Evolutionary conservation across 495 filamentous ascomycete species (phyloP), one percentile per base, ranked within the genome.

Genomic region (Neurospora sublineolata): DNA sequence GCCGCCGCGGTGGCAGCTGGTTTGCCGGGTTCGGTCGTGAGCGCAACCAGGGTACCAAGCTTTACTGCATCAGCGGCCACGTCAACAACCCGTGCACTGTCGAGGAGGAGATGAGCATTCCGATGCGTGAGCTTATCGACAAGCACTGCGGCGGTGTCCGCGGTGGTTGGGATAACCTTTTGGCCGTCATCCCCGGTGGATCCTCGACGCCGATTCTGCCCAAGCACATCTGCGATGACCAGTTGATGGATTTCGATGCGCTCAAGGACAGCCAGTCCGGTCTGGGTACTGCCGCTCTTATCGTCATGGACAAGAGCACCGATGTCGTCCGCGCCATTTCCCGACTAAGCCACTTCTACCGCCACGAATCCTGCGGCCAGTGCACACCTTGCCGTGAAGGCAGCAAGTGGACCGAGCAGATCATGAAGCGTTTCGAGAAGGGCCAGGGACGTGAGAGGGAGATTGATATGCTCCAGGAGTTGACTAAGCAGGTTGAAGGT

Each of bases 401-500:
- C 74, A 93, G 88, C 84, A 97, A 94, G 84, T 98, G 95, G 95
- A 97, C 94, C 33, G 91, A 96, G 82, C 93, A 98, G 85, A 97
- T 99, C 81, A 99, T 99, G 95, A 84, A 91, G 80, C 90, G 95
- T 69, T 94, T 99, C 76, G 92, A 97, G 86, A 91, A 89, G 81
- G 95, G 95, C 70, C 87, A 92, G 79, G 95, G 91, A 69, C 88
- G 93, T 68, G 90, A 89, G 80, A 84, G 95, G 46, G 95, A 99
- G 83, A 99, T 99, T 80, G 95, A 99, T 82, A 99, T 99, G 95
- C 87, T 99, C 73, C 95, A 98, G 85, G 95, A 99, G 85, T 83
- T 99, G 72, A 99, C 95, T 70, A 98, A 98, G 86, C 96, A 98
- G 84, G 95, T 99, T 68, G 95, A 99, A 85, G 95, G 95, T 18